Evolutionary conservation across 192 early-diverging fungal species (phyloP).

Genomic region (Coemansia sp.): DNA sequence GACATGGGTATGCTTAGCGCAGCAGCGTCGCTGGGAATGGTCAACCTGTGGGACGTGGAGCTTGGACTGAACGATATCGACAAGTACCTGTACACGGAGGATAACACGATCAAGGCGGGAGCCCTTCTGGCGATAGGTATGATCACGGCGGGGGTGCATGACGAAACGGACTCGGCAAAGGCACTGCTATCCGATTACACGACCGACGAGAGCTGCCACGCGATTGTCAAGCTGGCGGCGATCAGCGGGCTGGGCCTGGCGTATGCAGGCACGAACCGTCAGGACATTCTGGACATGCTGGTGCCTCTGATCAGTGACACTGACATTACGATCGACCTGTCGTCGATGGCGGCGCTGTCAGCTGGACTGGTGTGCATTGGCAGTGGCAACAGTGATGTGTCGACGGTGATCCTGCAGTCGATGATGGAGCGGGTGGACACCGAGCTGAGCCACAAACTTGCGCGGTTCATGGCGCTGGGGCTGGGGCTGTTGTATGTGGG

Average conservation of each 20-base stretch:
- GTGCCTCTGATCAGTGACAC: conserved; percentile 81
- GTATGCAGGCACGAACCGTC: conserved; percentile 86
- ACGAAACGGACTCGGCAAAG: conserved; percentile 89
- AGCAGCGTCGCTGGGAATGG: conserved; percentile 89
- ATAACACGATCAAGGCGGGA: conserved; percentile 90
- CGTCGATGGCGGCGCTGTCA: conserved; percentile 85
- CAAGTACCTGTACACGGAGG: conserved; percentile 82
- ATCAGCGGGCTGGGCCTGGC: conserved; percentile 93
- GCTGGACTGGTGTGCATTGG: conserved; percentile 94
- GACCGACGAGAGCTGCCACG: conserved; percentile 56
- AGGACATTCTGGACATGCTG: conserved; percentile 82
- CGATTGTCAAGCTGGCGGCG: conserved; percentile 70
- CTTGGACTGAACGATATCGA: conserved; percentile 88
- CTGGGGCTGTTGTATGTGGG: conserved; percentile 88
- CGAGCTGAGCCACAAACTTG: conserved; percentile 83
- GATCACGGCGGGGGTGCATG: conserved; percentile 84
- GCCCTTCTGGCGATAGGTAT: conserved; percentile 93
- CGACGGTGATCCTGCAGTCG: conserved; percentile 86
- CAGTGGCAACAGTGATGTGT: conserved; percentile 85
- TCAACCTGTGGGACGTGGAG: conserved; percentile 95
- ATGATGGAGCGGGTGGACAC: conserved; percentile 93
- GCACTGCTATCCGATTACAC: conserved; percentile 86
- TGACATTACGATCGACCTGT: conserved; percentile 80
- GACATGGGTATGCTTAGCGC: conserved; percentile 96
- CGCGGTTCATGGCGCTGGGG: conserved; percentile 93